These are phyloP conservation scores for Spergularia bocconei DNA, from an alignment of 148 eudicot genomes.

Conservation along the genomic window DNA sequence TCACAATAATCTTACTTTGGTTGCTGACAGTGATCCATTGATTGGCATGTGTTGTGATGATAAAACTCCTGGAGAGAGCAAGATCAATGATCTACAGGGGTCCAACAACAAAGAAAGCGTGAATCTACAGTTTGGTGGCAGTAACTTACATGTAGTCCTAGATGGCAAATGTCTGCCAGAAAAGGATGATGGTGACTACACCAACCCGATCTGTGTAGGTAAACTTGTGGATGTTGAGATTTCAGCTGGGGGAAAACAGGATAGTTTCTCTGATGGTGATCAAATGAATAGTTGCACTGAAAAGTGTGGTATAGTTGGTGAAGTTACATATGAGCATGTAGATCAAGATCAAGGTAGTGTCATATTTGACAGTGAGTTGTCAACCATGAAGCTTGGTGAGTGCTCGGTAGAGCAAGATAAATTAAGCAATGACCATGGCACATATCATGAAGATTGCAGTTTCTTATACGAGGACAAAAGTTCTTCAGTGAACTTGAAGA, in stretches of 20 bases:
- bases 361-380: slow-evolving; percentile 5
- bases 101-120: slow-evolving; percentile 9
- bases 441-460: not conserved
- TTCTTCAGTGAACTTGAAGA: not conserved
- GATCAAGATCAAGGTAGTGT: slow-evolving; percentile 9
- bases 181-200: slow-evolving; percentile 11
- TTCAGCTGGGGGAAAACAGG: not conserved
- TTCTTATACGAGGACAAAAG: slow-evolving; percentile 3
- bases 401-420: slow-evolving; percentile 1
- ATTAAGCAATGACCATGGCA: not conserved
- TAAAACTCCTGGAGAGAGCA: slow-evolving; percentile 5
- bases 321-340: not conserved
- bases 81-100: slow-evolving; percentile 5
- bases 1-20: slow-evolving; percentile 1
- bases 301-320: slow-evolving; percentile 1
- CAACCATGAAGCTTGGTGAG: slow-evolving; percentile 13
- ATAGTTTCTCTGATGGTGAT: not conserved
- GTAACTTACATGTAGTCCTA: not conserved
- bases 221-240: not conserved
- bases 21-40: slow-evolving; percentile 18
- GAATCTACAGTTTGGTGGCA: slow-evolving; percentile 10
- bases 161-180: slow-evolving; percentile 10
- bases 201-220: not conserved
- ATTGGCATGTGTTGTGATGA: slow-evolving; percentile 17
- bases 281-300: not conserved